Evolutionary conservation across 805 yeast genomes (phyloP), one percentile per base, ranked within the genome.

Genomic region (Candida silvatica): DNA sequence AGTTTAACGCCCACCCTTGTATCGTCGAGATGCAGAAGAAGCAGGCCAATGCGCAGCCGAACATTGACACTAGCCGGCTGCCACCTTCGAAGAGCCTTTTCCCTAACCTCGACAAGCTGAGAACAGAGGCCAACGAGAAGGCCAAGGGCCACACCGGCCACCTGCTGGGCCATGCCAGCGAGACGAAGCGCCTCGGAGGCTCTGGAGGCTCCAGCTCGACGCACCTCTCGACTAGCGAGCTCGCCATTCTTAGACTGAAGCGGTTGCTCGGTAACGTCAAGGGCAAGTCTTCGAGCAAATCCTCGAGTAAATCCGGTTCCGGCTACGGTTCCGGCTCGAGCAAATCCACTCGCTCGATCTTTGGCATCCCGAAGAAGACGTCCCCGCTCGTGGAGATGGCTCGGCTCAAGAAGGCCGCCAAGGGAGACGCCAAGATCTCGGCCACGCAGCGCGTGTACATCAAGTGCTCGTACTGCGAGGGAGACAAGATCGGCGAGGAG

Each of bases 341-440:
- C 25, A 35, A 29, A 14, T 30, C 7, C 2, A n/a, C 22, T 16
- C 12, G 23, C 4, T 30, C 27, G 8, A 24, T 17, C 9, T 16
- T 12, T 5, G n/a, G 29, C 24, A 23, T 23, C 16, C 18, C 6
- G 18, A 17, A 7, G 20, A 28, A 27, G 31, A 14, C 35, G 18
- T n/a, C 35, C 9, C 14, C 47, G 30, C 46, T 61, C 26, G 51
- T 62, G 5, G 64, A 60, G 28, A 25, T 67, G 18, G 61, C 68
- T 3, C 48, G 52, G 25, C 48, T 76, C 41, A 65, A 64, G 40
- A 64, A 60, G 37, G 45, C 44, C 3, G 80, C 80, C 2, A 66
- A 64, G 39, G 83, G 83, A 2, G 78, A 74, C 41, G 17, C 54
- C 1, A 66, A 66, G 36, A 56, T 76, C 1, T 47, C 64, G 1